A percentile compares a stretch with the other conserved stretches of the same genome.
Conservation (phyloP, 2,329 filamentous ascomycete species). For the Monosporascus sp. region DNA sequence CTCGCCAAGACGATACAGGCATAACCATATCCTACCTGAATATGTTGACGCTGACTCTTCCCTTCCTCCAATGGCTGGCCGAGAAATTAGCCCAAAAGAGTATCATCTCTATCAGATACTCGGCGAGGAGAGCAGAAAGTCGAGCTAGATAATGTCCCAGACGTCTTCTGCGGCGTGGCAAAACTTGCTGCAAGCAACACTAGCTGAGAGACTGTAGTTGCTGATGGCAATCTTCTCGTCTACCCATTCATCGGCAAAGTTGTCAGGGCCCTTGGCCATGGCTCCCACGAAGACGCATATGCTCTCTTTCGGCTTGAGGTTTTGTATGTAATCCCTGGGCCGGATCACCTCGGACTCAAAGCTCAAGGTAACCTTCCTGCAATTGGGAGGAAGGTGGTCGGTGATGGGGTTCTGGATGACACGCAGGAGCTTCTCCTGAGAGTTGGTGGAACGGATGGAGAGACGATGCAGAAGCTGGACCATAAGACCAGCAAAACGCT, state of each 20-base stretch:
- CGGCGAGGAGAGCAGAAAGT: background rate
- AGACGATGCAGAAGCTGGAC: conserved; percentile 94
- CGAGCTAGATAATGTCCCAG: conserved; percentile 75
- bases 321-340: conserved; percentile 82
- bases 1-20: conserved; percentile 29
- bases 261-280: conserved; percentile 95
- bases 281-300: conserved; percentile 97
- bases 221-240: conserved; percentile 98
- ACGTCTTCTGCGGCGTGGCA: conserved; percentile 96
- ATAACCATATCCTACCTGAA: conserved; percentile 22
- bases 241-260: conserved; percentile 89
- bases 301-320: conserved; percentile 76
- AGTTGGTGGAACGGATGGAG: conserved; percentile 93
- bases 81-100: background rate
- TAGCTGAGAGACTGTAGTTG: conserved; percentile 94
- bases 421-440: conserved; percentile 93
- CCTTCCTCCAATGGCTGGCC: conserved; percentile 3
- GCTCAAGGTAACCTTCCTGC: conserved; percentile 93
- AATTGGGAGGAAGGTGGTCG: conserved; percentile 93
- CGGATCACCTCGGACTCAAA: conserved; percentile 87
- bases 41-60: conserved; percentile 24
- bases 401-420: conserved; percentile 98
- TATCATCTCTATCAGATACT: background rate
- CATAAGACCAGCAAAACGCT: conserved; percentile 98
- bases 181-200: conserved; percentile 99